These are phyloP conservation scores for Trichoderma gracile DNA, from an alignment of 2,329 filamentous ascomycete species.

Conservation along the genomic window DNA sequence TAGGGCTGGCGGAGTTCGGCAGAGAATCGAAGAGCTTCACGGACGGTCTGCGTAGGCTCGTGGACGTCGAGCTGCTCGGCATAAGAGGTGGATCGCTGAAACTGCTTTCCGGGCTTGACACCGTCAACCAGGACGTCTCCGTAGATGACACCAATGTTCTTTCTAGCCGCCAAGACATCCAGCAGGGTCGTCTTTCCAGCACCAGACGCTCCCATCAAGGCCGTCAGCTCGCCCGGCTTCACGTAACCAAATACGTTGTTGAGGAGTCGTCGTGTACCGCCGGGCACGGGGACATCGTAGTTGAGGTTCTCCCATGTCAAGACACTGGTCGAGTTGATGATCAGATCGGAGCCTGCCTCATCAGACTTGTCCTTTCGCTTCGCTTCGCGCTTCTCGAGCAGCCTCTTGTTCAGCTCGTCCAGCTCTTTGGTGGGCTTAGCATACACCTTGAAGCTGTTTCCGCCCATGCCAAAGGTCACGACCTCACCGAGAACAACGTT, in stretches of 20 bases:
- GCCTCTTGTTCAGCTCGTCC: slow-evolving; percentile 63
- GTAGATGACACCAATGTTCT: slow-evolving; percentile 61
- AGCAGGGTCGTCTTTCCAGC: slow-evolving; percentile 85
- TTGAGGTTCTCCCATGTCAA: slow-evolving; percentile 85
- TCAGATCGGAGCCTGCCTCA: slow-evolving; percentile 52
- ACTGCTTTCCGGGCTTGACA: slow-evolving; percentile 57
- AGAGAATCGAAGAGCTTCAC: slow-evolving; percentile 64
- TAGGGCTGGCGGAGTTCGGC: slow-evolving; percentile 60
- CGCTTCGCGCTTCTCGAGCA: slow-evolving; percentile 60
- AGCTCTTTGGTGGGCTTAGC: slow-evolving; percentile 68
- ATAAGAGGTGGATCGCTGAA: slow-evolving; percentile 63
- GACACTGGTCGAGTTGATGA: slow-evolving; percentile 62
- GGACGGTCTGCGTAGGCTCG: slow-evolving; percentile 62
- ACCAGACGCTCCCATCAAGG: slow-evolving; percentile 80
- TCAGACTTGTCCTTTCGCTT: slow-evolving; percentile 51
- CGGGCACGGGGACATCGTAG: slow-evolving; percentile 67
- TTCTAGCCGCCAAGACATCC: slow-evolving; percentile 67
- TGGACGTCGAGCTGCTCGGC: slow-evolving; percentile 65
- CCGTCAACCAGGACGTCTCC: slow-evolving; percentile 61
- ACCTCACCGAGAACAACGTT: slow-evolving; percentile 80
- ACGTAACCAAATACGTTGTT: slow-evolving; percentile 66
- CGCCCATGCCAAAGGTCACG: slow-evolving; percentile 75
- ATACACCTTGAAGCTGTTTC: slow-evolving; percentile 79
- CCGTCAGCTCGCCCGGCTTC: slow-evolving; percentile 73
- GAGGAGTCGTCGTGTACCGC: slow-evolving; percentile 57